phyloP scores from a whole-genome alignment of 306 rosid species.

The Prunus padus region DNA sequence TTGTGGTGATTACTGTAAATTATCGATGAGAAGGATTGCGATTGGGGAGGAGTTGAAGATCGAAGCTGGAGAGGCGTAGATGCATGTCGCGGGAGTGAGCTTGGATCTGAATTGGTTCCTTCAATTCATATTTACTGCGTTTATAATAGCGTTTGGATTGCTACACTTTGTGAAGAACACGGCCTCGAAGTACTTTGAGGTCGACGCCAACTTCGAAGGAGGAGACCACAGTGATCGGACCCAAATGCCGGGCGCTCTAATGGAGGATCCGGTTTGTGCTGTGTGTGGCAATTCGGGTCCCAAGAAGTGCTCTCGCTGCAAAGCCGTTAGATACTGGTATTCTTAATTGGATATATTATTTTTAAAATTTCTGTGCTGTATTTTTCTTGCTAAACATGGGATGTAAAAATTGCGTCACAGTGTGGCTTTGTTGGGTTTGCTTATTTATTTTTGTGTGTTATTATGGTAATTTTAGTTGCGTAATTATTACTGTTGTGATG shows the following conservation, averaged over 20 bases:
- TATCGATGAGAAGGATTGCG: constrained; percentile 56
- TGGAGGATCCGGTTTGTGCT: constrained; percentile 42
- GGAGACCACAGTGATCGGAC: constrained; percentile 35
- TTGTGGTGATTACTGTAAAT: background rate
- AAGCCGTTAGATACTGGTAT: constrained; percentile 75
- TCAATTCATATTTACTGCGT: constrained; percentile 46
- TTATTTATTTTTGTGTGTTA: too few species aligned
- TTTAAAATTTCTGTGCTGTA: background rate
- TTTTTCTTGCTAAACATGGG: background rate
- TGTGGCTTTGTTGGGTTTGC: too few species aligned
- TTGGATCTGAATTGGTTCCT: constrained; percentile 94
- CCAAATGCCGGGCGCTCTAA: constrained; percentile 56
- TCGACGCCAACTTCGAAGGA: constrained; percentile 72
- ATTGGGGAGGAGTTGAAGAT: constrained; percentile 32
- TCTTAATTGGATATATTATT: too few species aligned
- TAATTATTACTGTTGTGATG: background rate
- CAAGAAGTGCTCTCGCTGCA: constrained; percentile 83
- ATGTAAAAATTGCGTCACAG: background rate
- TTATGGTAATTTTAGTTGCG: background rate
- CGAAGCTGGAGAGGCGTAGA: constrained; percentile 53
- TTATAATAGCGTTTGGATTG: constrained; percentile 52
- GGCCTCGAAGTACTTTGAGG: constrained; percentile 89
- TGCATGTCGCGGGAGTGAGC: constrained; percentile 70
- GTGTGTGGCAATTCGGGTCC: constrained; percentile 49
- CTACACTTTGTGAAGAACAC: constrained; percentile 64